Evolutionary conservation across 2,329 filamentous ascomycete genomes (phyloP), one percentile per base, ranked within the genome.

Genomic region (Fusarium clavum): DNA sequence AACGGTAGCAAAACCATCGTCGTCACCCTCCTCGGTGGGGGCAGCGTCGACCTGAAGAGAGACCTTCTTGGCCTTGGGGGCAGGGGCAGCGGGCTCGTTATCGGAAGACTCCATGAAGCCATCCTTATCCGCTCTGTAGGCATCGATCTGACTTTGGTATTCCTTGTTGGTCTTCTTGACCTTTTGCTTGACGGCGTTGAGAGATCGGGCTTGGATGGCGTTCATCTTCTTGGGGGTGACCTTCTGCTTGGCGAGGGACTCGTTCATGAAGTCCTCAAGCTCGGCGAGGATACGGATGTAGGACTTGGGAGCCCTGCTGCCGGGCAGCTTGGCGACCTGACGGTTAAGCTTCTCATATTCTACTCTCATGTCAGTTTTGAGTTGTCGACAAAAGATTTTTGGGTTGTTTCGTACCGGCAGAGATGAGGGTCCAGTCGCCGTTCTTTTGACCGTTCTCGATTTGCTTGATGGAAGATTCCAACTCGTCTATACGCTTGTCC

Each of bases 111-210:
- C 90, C 92, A 98, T 94, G 83, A 91, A 98, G 20, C 84, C 90
- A 71, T 95, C 94, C 81, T 95, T 94, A 81, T 97, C 90, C 70
- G 89, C 91, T 73, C 92, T 88, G 85, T 95, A 99, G 70, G 91
- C 88, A 75, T 97, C 94, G 76, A 99, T 91, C 78, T 97, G 93
- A 68, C 88, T 85, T 78, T 93, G 89, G 83, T 95, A 95, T 71
- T 98, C 95, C 84, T 97, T 97, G 87, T 95, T 97, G 84, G 95
- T 95, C 89, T 98, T 98, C 89, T 95, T 94, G 85, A 99, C 94
- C 84, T 94, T 94, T 82, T 99, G 96, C 85, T 98, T 97, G 78
- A 98, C 93, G 69, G 94, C 94, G 81, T 98, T 99, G 77, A 99
- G 88, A 77, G 94, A 94, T 83, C 94, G 93, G 72, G 94, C 92